Percentiles rank a stretch among this genome's conserved stretches.
phyloP scores from a whole-genome alignment of 1,139 yeast genomes.

The Suhomyces bolitotheri region DNA sequence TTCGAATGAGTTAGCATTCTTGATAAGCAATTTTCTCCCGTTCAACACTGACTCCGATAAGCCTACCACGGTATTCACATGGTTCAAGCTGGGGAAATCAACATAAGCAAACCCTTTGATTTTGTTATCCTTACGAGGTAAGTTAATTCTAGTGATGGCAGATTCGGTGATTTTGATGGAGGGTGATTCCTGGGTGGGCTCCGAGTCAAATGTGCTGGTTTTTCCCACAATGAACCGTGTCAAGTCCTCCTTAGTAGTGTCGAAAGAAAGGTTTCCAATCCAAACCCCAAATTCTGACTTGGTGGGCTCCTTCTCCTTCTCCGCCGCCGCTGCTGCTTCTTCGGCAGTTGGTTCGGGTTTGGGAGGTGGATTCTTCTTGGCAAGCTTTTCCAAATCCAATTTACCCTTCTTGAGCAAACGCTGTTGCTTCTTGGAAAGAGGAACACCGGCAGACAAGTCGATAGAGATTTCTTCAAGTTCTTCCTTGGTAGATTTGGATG shows the following conservation, averaged over 20 bases:
- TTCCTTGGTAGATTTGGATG: not conserved
- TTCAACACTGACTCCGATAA: conserved; percentile 72
- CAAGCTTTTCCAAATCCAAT: conserved; percentile 57
- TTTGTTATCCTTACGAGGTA: conserved; percentile 64
- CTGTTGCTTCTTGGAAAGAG: conserved; percentile 88
- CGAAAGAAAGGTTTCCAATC: conserved; percentile 91
- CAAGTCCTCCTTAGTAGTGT: conserved; percentile 76
- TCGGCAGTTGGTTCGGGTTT: conserved; percentile 37
- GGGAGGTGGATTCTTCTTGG: conserved; percentile 49
- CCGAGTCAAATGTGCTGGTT: conserved; percentile 37
- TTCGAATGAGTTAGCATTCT: conserved; percentile 76
- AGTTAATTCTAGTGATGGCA: conserved; percentile 61
- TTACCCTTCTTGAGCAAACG: conserved; percentile 84
- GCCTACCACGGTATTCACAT: conserved; percentile 62
- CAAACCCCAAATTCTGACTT: conserved; percentile 76
- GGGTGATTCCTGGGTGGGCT: conserved; percentile 29
- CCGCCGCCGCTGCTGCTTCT: conserved; percentile 26
- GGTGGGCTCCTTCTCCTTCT: conserved; percentile 27
- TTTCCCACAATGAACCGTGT: conserved; percentile 63
- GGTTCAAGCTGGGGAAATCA: conserved; percentile 68
- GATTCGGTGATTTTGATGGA: conserved; percentile 42
- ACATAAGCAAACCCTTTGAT: conserved; percentile 90
- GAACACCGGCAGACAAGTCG: conserved; percentile 73
- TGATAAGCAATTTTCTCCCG: conserved; percentile 84
- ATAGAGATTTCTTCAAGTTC: conserved; percentile 68